A percentile compares a stretch with the other conserved stretches of the same genome.
These are phyloP conservation scores for Scenedesmus sp. DNA, from an alignment of 163 green algal genomes.

Conservation along the genomic window DNA sequence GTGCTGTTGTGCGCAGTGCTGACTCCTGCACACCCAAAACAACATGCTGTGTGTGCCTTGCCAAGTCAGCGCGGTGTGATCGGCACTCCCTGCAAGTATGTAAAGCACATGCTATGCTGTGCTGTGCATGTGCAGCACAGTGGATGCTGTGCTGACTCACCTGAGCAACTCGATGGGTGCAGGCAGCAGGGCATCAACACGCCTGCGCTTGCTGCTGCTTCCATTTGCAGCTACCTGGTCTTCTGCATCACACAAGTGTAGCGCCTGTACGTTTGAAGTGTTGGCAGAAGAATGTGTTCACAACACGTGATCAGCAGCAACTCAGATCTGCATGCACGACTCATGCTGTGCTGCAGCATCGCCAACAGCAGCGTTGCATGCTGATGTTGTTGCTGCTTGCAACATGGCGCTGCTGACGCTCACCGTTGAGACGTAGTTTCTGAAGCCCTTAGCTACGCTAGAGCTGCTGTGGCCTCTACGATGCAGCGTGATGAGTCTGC, in stretches of 20 bases:
- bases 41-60: too few species aligned
- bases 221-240: neutral
- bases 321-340: neutral
- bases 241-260: neutral
- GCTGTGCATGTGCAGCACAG: neutral
- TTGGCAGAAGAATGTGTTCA: too few species aligned
- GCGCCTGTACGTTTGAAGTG: neutral
- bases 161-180: neutral
- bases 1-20: neutral
- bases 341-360: neutral
- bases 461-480: neutral
- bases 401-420: neutral
- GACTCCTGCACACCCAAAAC: too few species aligned
- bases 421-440: neutral
- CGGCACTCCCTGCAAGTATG: too few species aligned
- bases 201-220: slow-evolving; percentile 5
- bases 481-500: neutral
- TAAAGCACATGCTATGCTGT: neutral
- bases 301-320: neutral
- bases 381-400: neutral
- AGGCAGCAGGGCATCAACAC: slow-evolving; percentile 3
- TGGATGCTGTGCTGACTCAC: neutral
- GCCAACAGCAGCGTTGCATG: neutral
- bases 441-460: neutral
- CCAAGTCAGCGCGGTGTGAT: too few species aligned